Conservation (phyloP, 768 basidiomycete genomes). For the Tulasnella sp. region DNA sequence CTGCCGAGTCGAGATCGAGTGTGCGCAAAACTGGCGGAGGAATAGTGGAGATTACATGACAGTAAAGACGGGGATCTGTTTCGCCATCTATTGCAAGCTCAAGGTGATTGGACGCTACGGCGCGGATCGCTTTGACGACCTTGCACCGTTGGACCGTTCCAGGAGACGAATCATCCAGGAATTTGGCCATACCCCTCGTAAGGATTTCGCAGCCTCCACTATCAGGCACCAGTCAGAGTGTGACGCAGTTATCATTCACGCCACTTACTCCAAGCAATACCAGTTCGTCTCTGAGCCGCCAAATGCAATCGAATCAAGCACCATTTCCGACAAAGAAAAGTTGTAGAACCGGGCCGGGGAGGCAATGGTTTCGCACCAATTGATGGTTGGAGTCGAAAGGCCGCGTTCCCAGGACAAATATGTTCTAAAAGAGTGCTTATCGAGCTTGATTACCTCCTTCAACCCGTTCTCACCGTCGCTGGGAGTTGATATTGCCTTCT, state of each 20-base stretch:
- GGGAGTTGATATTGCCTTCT: background rate
- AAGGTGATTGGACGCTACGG: background rate
- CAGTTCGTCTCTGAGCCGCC: background rate
- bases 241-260: background rate
- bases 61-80: background rate
- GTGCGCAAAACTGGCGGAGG: conserved; percentile 31
- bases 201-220: background rate
- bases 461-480: background rate
- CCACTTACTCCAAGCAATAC: background rate
- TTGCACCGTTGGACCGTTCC: background rate
- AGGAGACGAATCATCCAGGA: background rate
- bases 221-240: background rate
- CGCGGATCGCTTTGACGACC: background rate
- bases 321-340: conserved; percentile 9
- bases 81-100: background rate
- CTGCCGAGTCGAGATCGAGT: conserved; percentile 25
- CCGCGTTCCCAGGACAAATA: background rate
- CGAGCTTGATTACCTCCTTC: conserved; percentile 9
- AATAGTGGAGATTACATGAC: conserved; percentile 32
- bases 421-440: background rate
- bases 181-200: background rate
- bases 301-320: background rate
- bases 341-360: background rate
- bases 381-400: background rate
- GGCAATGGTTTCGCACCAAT: conserved; percentile 11